Base-by-base conservation (phyloP, 495 filamentous ascomycete species). In the Penicillium pulvis region DNA sequence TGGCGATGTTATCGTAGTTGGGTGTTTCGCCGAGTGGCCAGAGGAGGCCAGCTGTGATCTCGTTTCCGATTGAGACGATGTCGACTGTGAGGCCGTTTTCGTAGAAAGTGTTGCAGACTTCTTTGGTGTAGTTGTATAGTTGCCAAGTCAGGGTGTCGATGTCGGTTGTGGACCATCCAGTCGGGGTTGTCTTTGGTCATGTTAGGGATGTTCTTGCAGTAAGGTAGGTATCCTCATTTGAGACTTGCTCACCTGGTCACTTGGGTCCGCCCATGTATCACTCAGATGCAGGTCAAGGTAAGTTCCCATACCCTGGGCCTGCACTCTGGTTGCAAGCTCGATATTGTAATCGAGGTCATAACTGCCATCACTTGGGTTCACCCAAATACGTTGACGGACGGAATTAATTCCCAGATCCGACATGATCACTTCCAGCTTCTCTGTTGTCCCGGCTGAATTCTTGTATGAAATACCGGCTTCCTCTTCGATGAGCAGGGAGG, bases 321-420 rank as follows among this genome's bases (percentile, higher is more conserved):
- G 81, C 14, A 86, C 84, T 46, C 89, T 75, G 65, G 80, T 74
- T 14, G 84, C 90, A 14, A 92, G 77, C 56, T 82, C 68, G 61
- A 92, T 54, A 61, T 89, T 89, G 71, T 93, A 91, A 41, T 80
- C 82, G 12, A 90, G 68, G 64, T 87, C 81, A 66, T 90, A 91
- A 50, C 78, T 75, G 26, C 87, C 85, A 57, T 85, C 80, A 10
- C 76, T 70, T 0, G 87, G 87, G 58, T 86, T 88, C 39, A 91
- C 88, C 88, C 87, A 91, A 23, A 91, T 60, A 19, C 89, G 80
- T 65, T 91, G 88, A 16, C 88, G 83, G 31, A 91, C 79, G 3
- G 86, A 88, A 63, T 88, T 91, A 53, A 90, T 81, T 4, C 88
- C 89, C 36, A 77, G 82, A 31, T 75, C 78, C 11, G 77, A 81